Conservation (phyloP, 805 yeast genomes). For the Saccharomycopsis synnaedendra region DNA sequence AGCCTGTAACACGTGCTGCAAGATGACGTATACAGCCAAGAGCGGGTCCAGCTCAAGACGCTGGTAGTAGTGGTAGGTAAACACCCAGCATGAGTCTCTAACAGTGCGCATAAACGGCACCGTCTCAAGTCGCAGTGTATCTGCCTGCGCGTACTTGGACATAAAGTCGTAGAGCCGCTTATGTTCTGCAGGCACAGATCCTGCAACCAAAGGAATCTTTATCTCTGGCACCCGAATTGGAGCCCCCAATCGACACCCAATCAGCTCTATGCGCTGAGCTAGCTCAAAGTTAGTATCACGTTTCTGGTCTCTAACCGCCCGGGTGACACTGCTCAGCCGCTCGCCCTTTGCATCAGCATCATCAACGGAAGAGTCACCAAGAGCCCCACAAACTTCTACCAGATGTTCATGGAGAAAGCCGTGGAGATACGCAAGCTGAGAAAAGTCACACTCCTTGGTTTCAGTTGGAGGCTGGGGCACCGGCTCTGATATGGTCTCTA, state of each 20-base stretch:
- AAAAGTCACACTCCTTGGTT: background rate
- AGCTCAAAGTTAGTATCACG: background rate
- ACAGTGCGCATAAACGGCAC: background rate
- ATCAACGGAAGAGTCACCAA: conserved; percentile 22
- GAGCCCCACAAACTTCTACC: conserved; percentile 25
- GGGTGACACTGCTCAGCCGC: background rate
- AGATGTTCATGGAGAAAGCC: conserved; percentile 5
- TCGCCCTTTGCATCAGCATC: conserved; percentile 17
- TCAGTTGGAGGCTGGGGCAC: background rate
- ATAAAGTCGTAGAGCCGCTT: conserved; percentile 49
- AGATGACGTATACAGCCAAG: conserved; percentile 24
- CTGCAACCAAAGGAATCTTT: too few species aligned
- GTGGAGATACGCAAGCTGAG: background rate
- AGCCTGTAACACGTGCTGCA: conserved; percentile 33
- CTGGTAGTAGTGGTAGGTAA: conserved; percentile 33
- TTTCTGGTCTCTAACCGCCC: background rate
- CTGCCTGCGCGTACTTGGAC: conserved; percentile 45
- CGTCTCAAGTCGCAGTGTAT: conserved; percentile 27
- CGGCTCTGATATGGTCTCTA: conserved; percentile 3
- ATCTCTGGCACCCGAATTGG: conserved; percentile 22
- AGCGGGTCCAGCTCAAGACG: conserved; percentile 8
- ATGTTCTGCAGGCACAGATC: too few species aligned
- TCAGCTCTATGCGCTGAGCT: background rate
- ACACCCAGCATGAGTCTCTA: conserved; percentile 22
- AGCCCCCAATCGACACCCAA: background rate